phyloP scores from a whole-genome alignment of 768 basidiomycete genomes.

The Naganishia kalamii region DNA sequence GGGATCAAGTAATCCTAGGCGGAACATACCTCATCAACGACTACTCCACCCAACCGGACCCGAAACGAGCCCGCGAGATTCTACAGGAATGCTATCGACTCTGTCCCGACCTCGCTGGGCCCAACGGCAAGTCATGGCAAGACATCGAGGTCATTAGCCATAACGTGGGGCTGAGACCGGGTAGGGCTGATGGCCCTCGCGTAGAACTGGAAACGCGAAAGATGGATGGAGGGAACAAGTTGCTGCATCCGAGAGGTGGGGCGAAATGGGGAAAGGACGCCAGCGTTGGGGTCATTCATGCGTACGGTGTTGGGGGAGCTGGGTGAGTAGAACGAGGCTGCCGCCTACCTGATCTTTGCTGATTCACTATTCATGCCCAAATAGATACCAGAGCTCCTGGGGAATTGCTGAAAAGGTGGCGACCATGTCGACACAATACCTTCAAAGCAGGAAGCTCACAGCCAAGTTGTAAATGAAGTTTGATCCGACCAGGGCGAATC shows the following conservation, averaged over 20 bases:
- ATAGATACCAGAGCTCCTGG: slow-evolving; percentile 39
- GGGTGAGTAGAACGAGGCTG: slow-evolving; percentile 24
- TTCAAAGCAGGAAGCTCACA: neutral
- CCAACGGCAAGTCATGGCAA: slow-evolving; percentile 44
- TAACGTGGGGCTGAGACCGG: slow-evolving; percentile 60
- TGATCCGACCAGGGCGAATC: too few relatives aligned
- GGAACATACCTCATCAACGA: slow-evolving; percentile 54
- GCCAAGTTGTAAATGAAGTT: slow-evolving; percentile 11
- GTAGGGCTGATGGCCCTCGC: slow-evolving; percentile 55
- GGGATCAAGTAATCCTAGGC: slow-evolving; percentile 54
- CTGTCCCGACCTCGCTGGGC: slow-evolving; percentile 48
- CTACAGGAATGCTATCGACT: slow-evolving; percentile 47
- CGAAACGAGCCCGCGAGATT: slow-evolving; percentile 50
- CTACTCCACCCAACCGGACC: slow-evolving; percentile 55
- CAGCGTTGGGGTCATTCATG: slow-evolving; percentile 52
- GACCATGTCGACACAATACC: slow-evolving; percentile 21
- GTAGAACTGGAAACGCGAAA: slow-evolving; percentile 52
- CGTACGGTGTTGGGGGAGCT: slow-evolving; percentile 56
- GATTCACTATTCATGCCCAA: too few relatives aligned
- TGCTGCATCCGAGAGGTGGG: slow-evolving; percentile 26
- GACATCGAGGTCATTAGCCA: slow-evolving; percentile 53
- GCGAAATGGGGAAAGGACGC: slow-evolving; percentile 29
- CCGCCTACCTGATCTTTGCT: too few relatives aligned
- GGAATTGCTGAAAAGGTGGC: slow-evolving; percentile 41
- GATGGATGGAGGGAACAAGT: slow-evolving; percentile 24